phyloP scores from a whole-genome alignment of 805 yeast species.

The Blastobotrys parvus region DNA sequence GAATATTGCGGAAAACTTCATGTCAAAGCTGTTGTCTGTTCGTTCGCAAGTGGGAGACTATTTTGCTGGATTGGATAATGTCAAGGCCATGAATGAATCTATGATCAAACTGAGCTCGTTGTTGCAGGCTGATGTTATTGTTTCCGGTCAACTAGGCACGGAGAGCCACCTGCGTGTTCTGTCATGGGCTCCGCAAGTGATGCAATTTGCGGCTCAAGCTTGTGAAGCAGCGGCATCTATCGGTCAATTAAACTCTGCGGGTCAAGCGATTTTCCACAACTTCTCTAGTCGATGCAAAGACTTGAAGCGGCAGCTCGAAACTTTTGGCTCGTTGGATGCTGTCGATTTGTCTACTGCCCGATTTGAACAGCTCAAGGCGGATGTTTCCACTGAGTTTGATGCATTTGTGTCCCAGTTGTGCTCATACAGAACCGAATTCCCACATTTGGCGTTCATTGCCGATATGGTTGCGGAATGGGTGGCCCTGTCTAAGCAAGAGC shows the following conservation, averaged over 20 bases:
- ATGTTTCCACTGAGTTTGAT: neutral
- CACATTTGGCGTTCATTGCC: neutral
- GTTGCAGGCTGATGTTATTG: neutral
- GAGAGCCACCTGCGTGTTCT: neutral
- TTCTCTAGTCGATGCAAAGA: neutral
- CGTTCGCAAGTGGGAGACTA: neutral
- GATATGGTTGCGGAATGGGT: neutral
- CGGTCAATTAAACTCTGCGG: too few relatives aligned
- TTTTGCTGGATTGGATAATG: neutral
- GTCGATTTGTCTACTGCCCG: neutral
- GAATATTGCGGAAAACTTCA: slow-evolving; percentile 64
- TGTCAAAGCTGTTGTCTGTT: slow-evolving; percentile 42
- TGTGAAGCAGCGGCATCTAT: too few relatives aligned
- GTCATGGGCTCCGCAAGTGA: neutral
- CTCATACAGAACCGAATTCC: neutral
- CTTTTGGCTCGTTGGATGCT: neutral
- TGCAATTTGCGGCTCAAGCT: neutral
- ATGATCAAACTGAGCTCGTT: neutral
- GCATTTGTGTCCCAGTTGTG: neutral
- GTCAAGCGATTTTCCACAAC: too few relatives aligned
- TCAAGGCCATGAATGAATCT: neutral
- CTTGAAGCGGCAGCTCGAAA: neutral
- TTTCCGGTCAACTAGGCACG: neutral
- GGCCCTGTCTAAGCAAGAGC: neutral
- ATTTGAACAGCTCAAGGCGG: neutral